A percentile compares a stretch with the other conserved stretches of the same genome.
These are phyloP conservation scores for Colletotrichum cordylinicola DNA, from an alignment of 2,329 filamentous ascomycete genomes.

Conservation along the genomic window DNA sequence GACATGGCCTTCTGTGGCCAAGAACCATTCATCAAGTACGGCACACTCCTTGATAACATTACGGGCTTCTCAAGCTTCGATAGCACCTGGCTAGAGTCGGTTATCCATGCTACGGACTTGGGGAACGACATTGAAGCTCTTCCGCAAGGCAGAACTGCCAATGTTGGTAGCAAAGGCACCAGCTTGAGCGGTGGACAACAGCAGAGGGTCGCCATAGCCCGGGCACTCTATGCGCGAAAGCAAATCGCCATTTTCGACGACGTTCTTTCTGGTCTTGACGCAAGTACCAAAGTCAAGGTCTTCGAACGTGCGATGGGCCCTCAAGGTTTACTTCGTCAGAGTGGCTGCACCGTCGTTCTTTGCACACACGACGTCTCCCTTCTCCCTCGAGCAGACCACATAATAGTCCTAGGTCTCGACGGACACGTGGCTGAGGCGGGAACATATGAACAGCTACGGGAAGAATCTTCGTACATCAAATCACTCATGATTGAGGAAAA, in stretches of 20 bases:
- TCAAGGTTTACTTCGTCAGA: slow-evolving; percentile 43
- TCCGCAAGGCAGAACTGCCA: slow-evolving; percentile 35
- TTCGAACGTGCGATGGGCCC: slow-evolving; percentile 45
- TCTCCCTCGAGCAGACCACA: not conserved
- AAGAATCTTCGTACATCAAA: not conserved
- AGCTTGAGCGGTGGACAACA: slow-evolving; percentile 50
- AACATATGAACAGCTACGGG: not conserved
- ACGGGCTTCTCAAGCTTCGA: slow-evolving; percentile 34
- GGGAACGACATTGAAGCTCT: slow-evolving; percentile 36
- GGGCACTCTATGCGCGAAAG: slow-evolving; percentile 49
- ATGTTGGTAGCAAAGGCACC: slow-evolving; percentile 45
- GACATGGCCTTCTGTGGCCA: slow-evolving; percentile 38
- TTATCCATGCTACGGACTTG: slow-evolving; percentile 38
- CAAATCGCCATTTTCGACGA: slow-evolving; percentile 51
- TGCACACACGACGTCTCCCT: slow-evolving; percentile 16
- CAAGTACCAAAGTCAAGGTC: slow-evolving; percentile 45
- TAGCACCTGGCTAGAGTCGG: slow-evolving; percentile 30
- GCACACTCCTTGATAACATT: slow-evolving; percentile 41
- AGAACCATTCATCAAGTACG: slow-evolving; percentile 35
- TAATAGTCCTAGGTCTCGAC: not conserved
- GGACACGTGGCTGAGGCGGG: not conserved
- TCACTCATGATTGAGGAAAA: not conserved
- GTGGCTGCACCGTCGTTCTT: slow-evolving; percentile 19
- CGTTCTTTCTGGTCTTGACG: slow-evolving; percentile 49
- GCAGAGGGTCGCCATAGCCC: slow-evolving; percentile 47